Percentiles rank a stretch among this genome's conserved stretches.
Conservation (phyloP, 106 monocot genomes). For the Chionographis japonica region DNA sequence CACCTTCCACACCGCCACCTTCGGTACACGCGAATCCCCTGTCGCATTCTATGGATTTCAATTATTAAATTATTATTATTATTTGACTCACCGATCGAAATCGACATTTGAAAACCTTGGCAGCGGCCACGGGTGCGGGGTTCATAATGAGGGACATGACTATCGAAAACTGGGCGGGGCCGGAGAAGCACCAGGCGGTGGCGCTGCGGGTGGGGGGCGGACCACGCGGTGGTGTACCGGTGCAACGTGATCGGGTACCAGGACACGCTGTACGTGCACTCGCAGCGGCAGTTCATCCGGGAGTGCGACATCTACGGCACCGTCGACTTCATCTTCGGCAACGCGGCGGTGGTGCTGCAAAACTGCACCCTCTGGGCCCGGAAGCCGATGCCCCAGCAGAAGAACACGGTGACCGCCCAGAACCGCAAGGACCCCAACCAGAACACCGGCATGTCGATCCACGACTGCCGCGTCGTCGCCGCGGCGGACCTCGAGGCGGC, state of each 20-base stretch:
- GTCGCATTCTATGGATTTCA: background rate
- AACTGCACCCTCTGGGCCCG: slow-evolving; percentile 62
- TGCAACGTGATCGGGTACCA: slow-evolving; percentile 63
- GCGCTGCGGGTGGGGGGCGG: slow-evolving; percentile 70
- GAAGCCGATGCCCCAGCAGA: slow-evolving; percentile 59
- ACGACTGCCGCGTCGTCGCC: slow-evolving; percentile 49
- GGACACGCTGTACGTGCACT: slow-evolving; percentile 74
- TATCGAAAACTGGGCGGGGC: slow-evolving; percentile 63
- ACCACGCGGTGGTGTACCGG: slow-evolving; percentile 74
- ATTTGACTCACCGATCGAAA: no score
- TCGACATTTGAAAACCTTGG: background rate
- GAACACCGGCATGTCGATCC: slow-evolving; percentile 98
- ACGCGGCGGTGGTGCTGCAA: slow-evolving; percentile 69
- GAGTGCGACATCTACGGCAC: slow-evolving; percentile 78
- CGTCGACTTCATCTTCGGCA: slow-evolving; percentile 87
- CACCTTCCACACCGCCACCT: slow-evolving; percentile 63
- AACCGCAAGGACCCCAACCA: slow-evolving; percentile 82
- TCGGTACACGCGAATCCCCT: slow-evolving; percentile 27
- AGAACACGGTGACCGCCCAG: slow-evolving; percentile 78
- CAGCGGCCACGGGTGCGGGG: slow-evolving; percentile 55
- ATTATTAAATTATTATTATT: no score
- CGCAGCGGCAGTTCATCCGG: slow-evolving; percentile 65
- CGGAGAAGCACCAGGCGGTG: slow-evolving; percentile 75
- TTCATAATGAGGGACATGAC: slow-evolving; percentile 72
- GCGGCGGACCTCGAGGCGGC: slow-evolving; percentile 46